Conservation (phyloP, 148 eudicot genomes). For the Fagopyrum esculentum region DNA sequence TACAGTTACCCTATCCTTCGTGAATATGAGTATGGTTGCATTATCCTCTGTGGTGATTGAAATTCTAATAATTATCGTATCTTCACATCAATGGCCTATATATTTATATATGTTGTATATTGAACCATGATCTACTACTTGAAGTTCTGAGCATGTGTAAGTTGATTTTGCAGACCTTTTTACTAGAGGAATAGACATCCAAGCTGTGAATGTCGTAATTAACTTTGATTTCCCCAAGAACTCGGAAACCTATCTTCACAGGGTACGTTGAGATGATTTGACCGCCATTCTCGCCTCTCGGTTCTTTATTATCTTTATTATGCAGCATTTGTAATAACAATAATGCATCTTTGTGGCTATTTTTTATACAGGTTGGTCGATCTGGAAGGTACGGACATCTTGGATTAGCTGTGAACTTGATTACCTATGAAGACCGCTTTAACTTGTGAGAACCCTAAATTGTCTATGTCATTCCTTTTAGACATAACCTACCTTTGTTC, state of each 20-base stretch:
- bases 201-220: constrained; percentile 86
- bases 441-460: constrained; percentile 46
- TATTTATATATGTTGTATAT: not conserved
- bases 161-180: constrained; percentile 53
- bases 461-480: not conserved
- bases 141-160: not conserved
- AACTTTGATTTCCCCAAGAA: constrained; percentile 87
- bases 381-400: constrained; percentile 94
- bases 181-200: constrained; percentile 93
- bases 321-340: not conserved
- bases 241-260: constrained; percentile 81
- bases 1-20: not conserved
- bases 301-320: not conserved
- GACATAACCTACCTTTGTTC: not conserved
- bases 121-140: not conserved
- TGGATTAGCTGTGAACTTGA: constrained; percentile 86
- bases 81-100: not conserved
- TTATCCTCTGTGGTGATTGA: not conserved
- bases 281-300: not conserved
- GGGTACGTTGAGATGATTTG: constrained; percentile 42
- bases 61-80: not conserved
- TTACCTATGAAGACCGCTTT: constrained; percentile 84
- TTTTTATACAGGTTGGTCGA: constrained; percentile 64
- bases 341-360: constrained; percentile 7
- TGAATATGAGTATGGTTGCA: not conserved